Evolutionary conservation across 495 filamentous ascomycete species (phyloP).

Genomic region (Jackrogersella minutella): DNA sequence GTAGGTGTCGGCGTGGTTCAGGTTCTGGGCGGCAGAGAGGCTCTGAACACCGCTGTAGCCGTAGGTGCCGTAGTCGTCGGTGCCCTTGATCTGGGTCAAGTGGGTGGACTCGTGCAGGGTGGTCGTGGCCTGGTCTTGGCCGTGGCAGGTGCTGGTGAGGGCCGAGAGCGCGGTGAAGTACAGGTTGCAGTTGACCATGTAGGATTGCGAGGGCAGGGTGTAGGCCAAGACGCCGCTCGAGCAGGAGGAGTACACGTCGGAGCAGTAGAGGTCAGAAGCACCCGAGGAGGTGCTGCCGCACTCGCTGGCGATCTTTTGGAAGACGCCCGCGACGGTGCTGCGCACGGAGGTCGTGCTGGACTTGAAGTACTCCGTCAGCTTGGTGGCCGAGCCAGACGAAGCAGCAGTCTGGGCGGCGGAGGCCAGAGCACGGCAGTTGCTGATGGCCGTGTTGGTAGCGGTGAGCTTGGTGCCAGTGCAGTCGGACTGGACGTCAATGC

Average conservation of each 20-base stretch:
- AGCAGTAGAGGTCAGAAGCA: constrained; percentile 61
- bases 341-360: constrained; percentile 55
- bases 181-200: constrained; percentile 65
- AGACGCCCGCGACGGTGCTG: constrained; percentile 59
- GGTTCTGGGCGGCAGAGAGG: constrained; percentile 54
- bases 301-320: constrained; percentile 60
- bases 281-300: constrained; percentile 55
- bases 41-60: constrained; percentile 60
- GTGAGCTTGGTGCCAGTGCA: constrained; percentile 56
- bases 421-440: constrained; percentile 60
- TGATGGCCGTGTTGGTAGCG: constrained; percentile 56
- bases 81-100: constrained; percentile 64
- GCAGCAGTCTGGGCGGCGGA: constrained; percentile 63
- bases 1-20: constrained; percentile 70
- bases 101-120: constrained; percentile 71
- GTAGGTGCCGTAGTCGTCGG: constrained; percentile 64
- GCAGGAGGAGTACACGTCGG: constrained; percentile 61
- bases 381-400: constrained; percentile 54
- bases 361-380: constrained; percentile 70
- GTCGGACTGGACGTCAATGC: constrained; percentile 58
- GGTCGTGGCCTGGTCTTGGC: constrained; percentile 64
- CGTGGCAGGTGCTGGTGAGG: constrained; percentile 31
- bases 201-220: constrained; percentile 60
- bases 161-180: constrained; percentile 56
- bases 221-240: constrained; percentile 64